Conservation (phyloP, 345 rosid species). For the Eucalyptus urophylla region DNA sequence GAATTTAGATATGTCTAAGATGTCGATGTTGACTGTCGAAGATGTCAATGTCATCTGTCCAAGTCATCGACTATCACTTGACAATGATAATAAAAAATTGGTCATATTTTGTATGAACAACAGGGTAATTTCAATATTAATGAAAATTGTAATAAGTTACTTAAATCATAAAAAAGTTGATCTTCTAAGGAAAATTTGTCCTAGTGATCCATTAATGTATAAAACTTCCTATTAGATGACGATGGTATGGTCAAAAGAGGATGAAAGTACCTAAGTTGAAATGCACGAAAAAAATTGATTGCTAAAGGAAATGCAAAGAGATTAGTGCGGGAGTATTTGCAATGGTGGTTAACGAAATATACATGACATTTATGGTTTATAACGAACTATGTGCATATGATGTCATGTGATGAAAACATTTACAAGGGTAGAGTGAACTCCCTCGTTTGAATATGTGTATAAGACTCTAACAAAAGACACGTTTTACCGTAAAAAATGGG, state of each 20-base stretch:
- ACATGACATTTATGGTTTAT: background rate
- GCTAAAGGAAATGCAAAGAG: fast-evolving
- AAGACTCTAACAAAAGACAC: too few species aligned
- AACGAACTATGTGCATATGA: background rate
- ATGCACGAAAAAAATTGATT: background rate
- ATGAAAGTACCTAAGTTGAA: background rate
- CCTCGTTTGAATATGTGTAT: fast-evolving
- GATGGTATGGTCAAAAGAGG: background rate
- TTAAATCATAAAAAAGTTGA: too few species aligned
- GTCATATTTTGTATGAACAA: too few species aligned
- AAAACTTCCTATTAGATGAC: background rate
- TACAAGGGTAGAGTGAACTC: background rate
- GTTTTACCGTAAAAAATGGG: background rate
- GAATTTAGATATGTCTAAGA: too few species aligned
- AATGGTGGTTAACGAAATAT: background rate
- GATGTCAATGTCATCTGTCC: too few species aligned
- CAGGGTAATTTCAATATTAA: too few species aligned
- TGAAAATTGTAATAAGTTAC: too few species aligned
- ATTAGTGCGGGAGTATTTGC: background rate
- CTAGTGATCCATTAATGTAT: background rate
- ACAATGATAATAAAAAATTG: too few species aligned
- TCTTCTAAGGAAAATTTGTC: too few species aligned
- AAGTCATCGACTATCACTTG: too few species aligned
- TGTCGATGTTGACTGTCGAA: too few species aligned
- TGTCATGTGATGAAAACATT: background rate